Percentiles rank a stretch among this genome's conserved stretches.
phyloP scores from a whole-genome alignment of 148 eudicot species.

The Dysphania ambrosioides region DNA sequence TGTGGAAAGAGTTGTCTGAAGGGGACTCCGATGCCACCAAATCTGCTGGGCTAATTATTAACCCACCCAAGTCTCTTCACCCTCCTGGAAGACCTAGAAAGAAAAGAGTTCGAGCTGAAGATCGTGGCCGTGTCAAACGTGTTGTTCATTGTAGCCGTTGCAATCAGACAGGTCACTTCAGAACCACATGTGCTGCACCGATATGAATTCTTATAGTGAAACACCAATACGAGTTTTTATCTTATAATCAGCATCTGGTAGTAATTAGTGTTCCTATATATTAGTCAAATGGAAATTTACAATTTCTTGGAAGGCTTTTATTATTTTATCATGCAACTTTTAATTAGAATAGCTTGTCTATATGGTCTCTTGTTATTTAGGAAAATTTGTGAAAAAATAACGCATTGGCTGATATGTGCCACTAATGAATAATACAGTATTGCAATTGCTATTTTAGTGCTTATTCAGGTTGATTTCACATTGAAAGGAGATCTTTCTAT shows the following conservation, averaged over 20 bases:
- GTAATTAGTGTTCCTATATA: background rate
- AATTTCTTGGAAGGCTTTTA: background rate
- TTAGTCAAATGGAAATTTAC: conserved; percentile 3
- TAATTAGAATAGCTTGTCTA: background rate
- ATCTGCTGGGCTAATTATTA: conserved; percentile 30
- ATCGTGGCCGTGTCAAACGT: conserved; percentile 49
- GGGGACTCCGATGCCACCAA: conserved; percentile 29
- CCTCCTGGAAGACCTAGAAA: conserved; percentile 62
- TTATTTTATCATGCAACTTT: background rate
- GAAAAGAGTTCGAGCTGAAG: conserved; percentile 54
- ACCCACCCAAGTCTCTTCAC: conserved; percentile 55
- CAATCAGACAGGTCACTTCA: conserved; percentile 72
- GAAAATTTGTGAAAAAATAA: conserved; percentile 10
- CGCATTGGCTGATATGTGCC: no score
- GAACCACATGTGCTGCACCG: conserved; percentile 59
- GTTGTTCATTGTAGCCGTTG: conserved; percentile 68
- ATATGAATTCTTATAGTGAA: conserved; percentile 27
- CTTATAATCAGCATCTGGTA: background rate
- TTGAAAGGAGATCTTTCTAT: background rate
- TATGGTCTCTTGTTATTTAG: conserved; percentile 14
- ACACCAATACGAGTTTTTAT: no score
- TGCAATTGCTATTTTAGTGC: background rate
- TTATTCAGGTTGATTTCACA: background rate
- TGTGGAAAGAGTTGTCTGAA: conserved; percentile 43
- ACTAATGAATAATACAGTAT: conserved; percentile 14